phyloP scores from a whole-genome alignment of 352 stramenopile species.

The Thalassiosira mediterranea region DNA sequence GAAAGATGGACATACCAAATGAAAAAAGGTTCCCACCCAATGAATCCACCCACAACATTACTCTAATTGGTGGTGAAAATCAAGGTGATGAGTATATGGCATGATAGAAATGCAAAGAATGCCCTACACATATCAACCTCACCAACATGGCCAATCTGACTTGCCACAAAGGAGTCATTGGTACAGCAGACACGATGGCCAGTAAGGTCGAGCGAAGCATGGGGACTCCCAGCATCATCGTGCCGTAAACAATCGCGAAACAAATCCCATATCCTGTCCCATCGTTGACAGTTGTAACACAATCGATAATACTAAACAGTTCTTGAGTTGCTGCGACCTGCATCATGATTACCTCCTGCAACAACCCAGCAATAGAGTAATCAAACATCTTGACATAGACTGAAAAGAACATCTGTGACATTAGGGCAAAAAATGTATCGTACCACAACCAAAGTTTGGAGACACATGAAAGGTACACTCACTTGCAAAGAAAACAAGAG shows the following conservation, averaged over 20 bases:
- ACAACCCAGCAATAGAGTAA: conserved; percentile 2
- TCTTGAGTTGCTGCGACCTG: background rate
- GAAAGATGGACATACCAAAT: too few relatives aligned
- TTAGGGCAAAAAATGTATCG: background rate
- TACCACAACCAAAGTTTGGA: background rate
- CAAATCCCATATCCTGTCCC: conserved; percentile 4
- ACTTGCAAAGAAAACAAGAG: conserved; percentile 13
- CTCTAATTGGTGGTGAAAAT: conserved; percentile 11
- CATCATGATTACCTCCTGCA: conserved; percentile 9
- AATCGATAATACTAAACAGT: conserved; percentile 14
- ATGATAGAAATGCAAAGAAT: too few relatives aligned
- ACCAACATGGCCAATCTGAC: too few relatives aligned
- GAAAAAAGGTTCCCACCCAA: conserved; percentile 37
- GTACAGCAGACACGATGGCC: conserved; percentile 7
- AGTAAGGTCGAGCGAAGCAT: conserved; percentile 26
- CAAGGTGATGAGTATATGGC: too few relatives aligned
- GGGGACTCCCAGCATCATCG: conserved; percentile 18
- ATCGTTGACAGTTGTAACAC: conserved; percentile 12
- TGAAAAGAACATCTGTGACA: conserved; percentile 1
- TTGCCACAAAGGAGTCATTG: conserved; percentile 27
- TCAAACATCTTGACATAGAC: conserved; percentile 32
- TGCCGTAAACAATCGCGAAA: conserved; percentile 11
- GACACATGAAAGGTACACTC: background rate
- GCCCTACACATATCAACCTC: too few relatives aligned
- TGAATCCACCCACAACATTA: conserved; percentile 16